Base-by-base conservation (phyloP, 2,329 filamentous ascomycete species). In the Thelonectria blattea region DNA sequence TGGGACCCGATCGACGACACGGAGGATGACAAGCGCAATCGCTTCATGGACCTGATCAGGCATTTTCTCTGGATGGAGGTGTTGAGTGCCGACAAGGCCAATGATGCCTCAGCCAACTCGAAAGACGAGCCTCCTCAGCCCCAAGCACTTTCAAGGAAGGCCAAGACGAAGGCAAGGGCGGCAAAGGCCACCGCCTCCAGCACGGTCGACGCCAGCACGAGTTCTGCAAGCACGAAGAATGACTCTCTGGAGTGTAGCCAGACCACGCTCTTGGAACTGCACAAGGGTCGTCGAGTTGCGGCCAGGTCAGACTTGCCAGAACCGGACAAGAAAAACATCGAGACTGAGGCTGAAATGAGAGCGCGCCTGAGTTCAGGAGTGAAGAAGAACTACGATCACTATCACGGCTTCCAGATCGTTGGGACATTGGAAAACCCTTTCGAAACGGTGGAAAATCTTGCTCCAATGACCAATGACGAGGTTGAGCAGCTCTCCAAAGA, bases 1-100 rank as follows among this genome's bases (percentile, higher is more conserved):
- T 73, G 69, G 69, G 71, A 73, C 52, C 71, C 70, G 3, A 72
- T 73, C 6, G 60, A 71, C 42, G 70, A 72, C 14, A 46, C 68
- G 48, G 63, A 66, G 2, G 20, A 65, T 17, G 60, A 69, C 18
- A 67, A 65, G 34, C 63, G 71, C 15, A 27, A 69, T 18, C 65
- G 62, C 4, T 73, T 68, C 46, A 65, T 73, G 27, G 70, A 72
- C 11, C 48, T 73, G 60, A 72, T 73, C 39, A 71, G 65, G 48
- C 65, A 73, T 27, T 73, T 72, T 15, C 65, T 73, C 7, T 73
- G 70, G 71, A 63, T 73, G 59, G 58, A 70, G 1, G 27, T 41
- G 1, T 20, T 37, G n/a, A 41, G 55, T 2, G 17, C 18, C 5
- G 54, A 56, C 5, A 17, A 32, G 3, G 43, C 52, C 0, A 4